Percentiles rank a stretch among this genome's conserved stretches.
These are phyloP conservation scores for Pontederia paniculata DNA, from an alignment of 176 grass and related monocot genomes.

Conservation along the genomic window DNA sequence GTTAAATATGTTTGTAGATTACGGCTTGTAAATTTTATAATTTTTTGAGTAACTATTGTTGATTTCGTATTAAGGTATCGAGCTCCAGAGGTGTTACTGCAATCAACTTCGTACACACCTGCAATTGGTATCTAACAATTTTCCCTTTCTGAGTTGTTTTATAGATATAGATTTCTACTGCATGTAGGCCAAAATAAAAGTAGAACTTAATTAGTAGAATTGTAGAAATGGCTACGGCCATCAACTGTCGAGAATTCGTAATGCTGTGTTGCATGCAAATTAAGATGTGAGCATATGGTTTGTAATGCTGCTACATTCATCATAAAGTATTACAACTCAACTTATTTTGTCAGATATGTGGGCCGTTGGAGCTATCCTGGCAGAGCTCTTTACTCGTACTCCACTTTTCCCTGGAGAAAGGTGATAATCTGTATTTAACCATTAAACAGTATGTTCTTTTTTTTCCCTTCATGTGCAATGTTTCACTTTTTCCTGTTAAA, in stretches of 20 bases:
- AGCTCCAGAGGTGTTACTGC: slow-evolving; percentile 72
- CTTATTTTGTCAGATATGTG: slow-evolving; percentile 55
- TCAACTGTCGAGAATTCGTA: no score
- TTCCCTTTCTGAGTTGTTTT: neutral
- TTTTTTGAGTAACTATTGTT: slow-evolving; percentile 14
- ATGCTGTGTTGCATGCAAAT: no score
- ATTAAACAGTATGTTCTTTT: neutral
- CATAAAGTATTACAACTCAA: slow-evolving; percentile 7
- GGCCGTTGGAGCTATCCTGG: slow-evolving; percentile 84
- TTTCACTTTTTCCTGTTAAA: neutral
- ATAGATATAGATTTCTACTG: neutral
- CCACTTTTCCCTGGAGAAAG: slow-evolving; percentile 93
- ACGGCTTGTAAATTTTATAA: neutral
- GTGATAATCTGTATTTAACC: slow-evolving; percentile 22
- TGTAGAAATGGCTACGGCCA: no score
- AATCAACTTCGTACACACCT: slow-evolving; percentile 57
- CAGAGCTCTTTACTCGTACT: slow-evolving; percentile 67
- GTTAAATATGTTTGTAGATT: neutral
- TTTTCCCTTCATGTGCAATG: neutral
- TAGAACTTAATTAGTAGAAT: no score
- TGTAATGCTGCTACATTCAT: no score
- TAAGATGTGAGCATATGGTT: no score
- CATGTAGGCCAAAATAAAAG: no score
- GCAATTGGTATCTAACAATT: slow-evolving; percentile 55
- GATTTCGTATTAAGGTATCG: slow-evolving; percentile 49